Percentiles rank a stretch among this genome's conserved stretches.
Evolutionary conservation across 2,329 filamentous ascomycete species (phyloP).

Genomic region (Fusarium devonianum): DNA sequence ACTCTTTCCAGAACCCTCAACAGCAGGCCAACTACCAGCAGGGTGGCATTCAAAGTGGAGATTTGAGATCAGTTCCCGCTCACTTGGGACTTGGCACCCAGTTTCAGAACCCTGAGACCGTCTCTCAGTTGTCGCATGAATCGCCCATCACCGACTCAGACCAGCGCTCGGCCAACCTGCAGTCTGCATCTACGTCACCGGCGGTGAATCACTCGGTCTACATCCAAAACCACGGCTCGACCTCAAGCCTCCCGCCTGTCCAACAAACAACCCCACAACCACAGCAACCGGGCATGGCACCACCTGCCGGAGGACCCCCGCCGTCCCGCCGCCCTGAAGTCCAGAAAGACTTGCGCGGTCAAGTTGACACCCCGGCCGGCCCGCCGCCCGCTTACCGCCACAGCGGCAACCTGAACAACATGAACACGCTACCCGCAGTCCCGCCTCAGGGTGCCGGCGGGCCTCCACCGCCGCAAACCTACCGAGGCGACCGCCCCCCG

Average conservation of each 20-base stretch:
- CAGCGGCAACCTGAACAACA: slow-evolving; percentile 54
- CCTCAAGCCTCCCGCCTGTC: slow-evolving; percentile 40
- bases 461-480: slow-evolving; percentile 43
- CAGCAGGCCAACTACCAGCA: slow-evolving; percentile 44
- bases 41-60: slow-evolving; percentile 44
- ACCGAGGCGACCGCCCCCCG: slow-evolving; percentile 50
- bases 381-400: slow-evolving; percentile 62
- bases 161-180: slow-evolving; percentile 49
- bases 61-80: slow-evolving; percentile 46
- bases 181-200: slow-evolving; percentile 55
- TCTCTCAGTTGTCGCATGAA: slow-evolving; percentile 69
- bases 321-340: slow-evolving; percentile 58
- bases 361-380: slow-evolving; percentile 53
- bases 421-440: slow-evolving; percentile 54
- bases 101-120: slow-evolving; percentile 62
- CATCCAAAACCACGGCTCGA: slow-evolving; percentile 46
- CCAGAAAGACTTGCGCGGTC: slow-evolving; percentile 54
- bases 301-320: slow-evolving; percentile 53
- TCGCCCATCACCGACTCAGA: slow-evolving; percentile 62
- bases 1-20: slow-evolving; percentile 44
- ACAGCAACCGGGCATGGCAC: slow-evolving; percentile 55
- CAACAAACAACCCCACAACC: slow-evolving; percentile 40
- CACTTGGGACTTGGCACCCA: slow-evolving; percentile 45
- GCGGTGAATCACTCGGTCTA: slow-evolving; percentile 51
- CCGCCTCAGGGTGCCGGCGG: slow-evolving; percentile 41